Evolutionary conservation across 2,329 filamentous ascomycete species (phyloP), one percentile per base, ranked within the genome.

Genomic region (Epichloe gansuensis): DNA sequence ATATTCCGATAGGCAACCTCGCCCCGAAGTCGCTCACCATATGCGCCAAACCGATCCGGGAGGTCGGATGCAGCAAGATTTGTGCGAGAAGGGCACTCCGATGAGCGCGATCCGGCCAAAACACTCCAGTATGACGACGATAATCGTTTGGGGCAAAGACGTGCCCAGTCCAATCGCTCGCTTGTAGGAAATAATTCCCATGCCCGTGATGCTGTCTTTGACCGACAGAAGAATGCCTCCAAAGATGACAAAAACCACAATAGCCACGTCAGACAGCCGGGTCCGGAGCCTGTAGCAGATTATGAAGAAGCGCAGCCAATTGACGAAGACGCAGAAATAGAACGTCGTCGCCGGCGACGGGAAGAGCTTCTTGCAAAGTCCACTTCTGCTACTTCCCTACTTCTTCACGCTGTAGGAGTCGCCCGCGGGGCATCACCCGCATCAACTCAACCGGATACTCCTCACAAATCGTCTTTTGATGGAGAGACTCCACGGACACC

Each of bases 321-420:
- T 59, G 86, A 94, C 66, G 87, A 94, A 71, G 86, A 86, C 56
- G 83, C 86, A 59, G 77, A 91, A 62, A 86, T 95, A 62, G 87
- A 94, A 67, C 84, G 89, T 62, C 86, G 91, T 52, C 85, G 90
- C 31, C 89, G 86, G 64, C 82, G 86, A 54, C 84, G 91, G 58
- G 88, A 93, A 70, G 88, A 88, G 58, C 86, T 95, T 57, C 80
- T 89, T 64, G 86, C 88, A 65, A 94, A 90, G 72, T 86, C 89
- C 62, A 83, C 82, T 59, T 83, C 85, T 61, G 79, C 83, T 50
- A 83, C 84, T 48, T 85, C 87, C 50, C 75, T 91, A 62, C 78
- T 87, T 55, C 81, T 91, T 57, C 83, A 91, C 69, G 85, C 86
- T 54, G 73, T 91, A 41, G 81, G 84, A 58, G 83, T 80, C 57